phyloP scores from a whole-genome alignment of 2,329 filamentous ascomycete species.

The Cladosporium sphaerospermum region DNA sequence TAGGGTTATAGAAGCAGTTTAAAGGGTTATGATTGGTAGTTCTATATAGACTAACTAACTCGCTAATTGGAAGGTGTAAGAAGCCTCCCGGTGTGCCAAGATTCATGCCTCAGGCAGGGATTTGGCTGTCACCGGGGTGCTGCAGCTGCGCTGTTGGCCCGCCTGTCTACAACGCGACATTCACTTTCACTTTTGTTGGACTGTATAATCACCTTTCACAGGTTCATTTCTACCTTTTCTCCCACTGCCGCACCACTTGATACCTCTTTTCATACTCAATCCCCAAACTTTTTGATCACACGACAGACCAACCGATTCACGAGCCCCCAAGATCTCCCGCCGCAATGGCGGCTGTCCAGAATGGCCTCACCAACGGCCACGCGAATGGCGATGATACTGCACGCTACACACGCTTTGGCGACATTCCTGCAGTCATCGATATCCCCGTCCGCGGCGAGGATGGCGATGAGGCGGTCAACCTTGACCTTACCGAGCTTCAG shows the following conservation, averaged over 20 bases:
- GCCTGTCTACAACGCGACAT: too few relatives aligned
- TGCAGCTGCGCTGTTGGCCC: background rate
- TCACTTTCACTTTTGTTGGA: background rate
- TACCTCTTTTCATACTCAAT: too few relatives aligned
- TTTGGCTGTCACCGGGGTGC: background rate
- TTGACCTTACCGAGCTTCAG: constrained; percentile 82
- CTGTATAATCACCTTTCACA: background rate
- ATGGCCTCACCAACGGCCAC: constrained; percentile 34
- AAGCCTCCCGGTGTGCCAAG: too few relatives aligned
- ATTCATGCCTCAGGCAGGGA: too few relatives aligned
- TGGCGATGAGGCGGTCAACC: constrained; percentile 72
- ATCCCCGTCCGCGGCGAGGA: constrained; percentile 58
- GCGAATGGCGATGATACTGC: constrained; percentile 15
- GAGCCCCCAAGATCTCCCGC: constrained; percentile 4
- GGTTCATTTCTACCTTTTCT: too few relatives aligned
- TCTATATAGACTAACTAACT: too few relatives aligned
- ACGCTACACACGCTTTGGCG: constrained; percentile 49
- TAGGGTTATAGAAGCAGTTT: too few relatives aligned
- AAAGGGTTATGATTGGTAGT: too few relatives aligned
- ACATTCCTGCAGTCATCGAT: constrained; percentile 58
- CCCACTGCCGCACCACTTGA: too few relatives aligned
- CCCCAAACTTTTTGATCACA: too few relatives aligned
- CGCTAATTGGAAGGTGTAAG: too few relatives aligned
- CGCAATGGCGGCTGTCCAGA: constrained; percentile 43
- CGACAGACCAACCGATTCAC: background rate